Conservation (phyloP, 306 rosid species). For the Senna tora region DNA sequence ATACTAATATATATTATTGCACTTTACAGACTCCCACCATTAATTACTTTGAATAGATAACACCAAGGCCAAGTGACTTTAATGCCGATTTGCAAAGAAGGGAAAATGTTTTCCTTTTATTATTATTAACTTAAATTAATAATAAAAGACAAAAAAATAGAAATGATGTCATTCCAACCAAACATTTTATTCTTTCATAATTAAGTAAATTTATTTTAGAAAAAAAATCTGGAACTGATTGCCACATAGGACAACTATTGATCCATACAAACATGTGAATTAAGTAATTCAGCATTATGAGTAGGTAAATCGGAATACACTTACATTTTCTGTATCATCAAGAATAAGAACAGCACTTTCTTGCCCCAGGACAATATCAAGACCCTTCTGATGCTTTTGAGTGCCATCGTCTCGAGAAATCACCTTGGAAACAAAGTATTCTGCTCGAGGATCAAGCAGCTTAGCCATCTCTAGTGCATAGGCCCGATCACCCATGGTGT, state of each 20-base stretch:
- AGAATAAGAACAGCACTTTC: slow-evolving; percentile 89
- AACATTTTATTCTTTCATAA: not conserved
- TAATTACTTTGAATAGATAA: not conserved
- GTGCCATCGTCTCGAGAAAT: slow-evolving; percentile 96
- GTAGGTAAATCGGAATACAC: slow-evolving; percentile 38
- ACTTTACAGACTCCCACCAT: not conserved
- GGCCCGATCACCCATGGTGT: slow-evolving; percentile 94
- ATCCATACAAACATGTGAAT: slow-evolving; percentile 14
- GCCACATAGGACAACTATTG: slow-evolving; percentile 25
- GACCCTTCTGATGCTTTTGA: slow-evolving; percentile 86
- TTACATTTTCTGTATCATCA: slow-evolving; percentile 88
- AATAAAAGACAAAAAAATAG: not conserved
- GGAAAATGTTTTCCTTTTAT: slow-evolving; percentile 6
- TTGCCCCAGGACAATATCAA: slow-evolving; percentile 85
- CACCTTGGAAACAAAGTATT: slow-evolving; percentile 71
- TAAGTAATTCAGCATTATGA: slow-evolving; percentile 21
- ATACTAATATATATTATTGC: not conserved
- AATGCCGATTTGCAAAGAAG: not conserved
- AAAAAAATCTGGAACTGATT: slow-evolving; percentile 7
- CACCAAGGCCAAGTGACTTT: slow-evolving; percentile 5
- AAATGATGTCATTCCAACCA: not conserved
- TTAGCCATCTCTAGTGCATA: slow-evolving; percentile 90
- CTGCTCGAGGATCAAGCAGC: slow-evolving; percentile 82
- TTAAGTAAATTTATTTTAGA: not conserved
- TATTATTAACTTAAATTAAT: slow-evolving; percentile 5